phyloP scores from a whole-genome alignment of 169 alveolate species.

The Cryptosporidium andersoni region DNA sequence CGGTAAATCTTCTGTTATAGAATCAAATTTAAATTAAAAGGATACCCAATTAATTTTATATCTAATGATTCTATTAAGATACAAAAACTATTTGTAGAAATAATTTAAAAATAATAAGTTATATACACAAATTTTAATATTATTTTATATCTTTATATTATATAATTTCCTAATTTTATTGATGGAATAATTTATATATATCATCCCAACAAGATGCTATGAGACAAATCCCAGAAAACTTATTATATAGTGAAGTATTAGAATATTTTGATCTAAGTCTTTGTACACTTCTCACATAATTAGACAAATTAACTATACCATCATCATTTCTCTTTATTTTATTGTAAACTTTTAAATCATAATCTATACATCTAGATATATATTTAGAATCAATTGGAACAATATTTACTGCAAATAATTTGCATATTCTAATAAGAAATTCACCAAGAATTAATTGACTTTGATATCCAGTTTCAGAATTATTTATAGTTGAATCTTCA shows the following conservation, averaged over 20 bases:
- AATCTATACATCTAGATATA: background rate
- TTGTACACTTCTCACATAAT: conserved; percentile 28
- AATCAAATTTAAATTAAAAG: too few relatives aligned
- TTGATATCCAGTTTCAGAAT: too few relatives aligned
- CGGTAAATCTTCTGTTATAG: too few relatives aligned
- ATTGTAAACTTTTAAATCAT: conserved; percentile 35
- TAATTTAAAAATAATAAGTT: background rate
- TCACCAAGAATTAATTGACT: background rate
- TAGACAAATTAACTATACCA: conserved; percentile 30
- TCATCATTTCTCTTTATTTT: conserved; percentile 29
- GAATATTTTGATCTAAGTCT: conserved; percentile 26
- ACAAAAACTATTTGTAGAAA: background rate
- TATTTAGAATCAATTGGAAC: conserved; percentile 26
- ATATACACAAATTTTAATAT: background rate
- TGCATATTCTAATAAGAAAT: conserved; percentile 34
- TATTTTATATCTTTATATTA: background rate
- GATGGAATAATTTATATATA: conserved; percentile 13
- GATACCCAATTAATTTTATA: too few relatives aligned
- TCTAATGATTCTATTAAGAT: background rate
- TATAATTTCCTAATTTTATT: background rate
- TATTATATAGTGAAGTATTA: conserved; percentile 22
- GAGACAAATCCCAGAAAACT: conserved; percentile 26
- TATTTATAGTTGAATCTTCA: too few relatives aligned
- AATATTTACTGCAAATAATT: conserved; percentile 18
- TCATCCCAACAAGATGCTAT: conserved; percentile 55